Percentiles rank a stretch among this genome's conserved stretches.
phyloP scores from a whole-genome alignment of 208 protist species.

The Angomonas deanei region DNA sequence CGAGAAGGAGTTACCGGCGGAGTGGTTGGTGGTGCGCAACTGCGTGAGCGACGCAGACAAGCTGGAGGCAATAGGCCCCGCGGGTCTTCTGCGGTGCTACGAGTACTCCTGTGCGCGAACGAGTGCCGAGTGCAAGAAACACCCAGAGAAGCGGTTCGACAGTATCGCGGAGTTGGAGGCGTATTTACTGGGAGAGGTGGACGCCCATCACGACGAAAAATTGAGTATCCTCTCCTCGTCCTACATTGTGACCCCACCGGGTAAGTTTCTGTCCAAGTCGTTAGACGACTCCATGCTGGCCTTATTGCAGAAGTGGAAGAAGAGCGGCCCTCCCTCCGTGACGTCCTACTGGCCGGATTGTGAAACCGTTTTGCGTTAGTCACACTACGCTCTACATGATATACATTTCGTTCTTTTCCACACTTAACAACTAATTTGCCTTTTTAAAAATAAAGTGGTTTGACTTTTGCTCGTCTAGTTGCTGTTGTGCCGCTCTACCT shows the following conservation, averaged over 20 bases:
- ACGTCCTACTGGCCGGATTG: slow-evolving; percentile 36
- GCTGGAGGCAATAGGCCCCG: slow-evolving; percentile 69
- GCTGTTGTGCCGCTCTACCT: background rate
- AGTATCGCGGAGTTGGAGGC: slow-evolving; percentile 15
- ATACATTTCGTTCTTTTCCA: background rate
- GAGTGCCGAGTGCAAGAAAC: background rate
- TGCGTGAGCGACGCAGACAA: slow-evolving; percentile 84
- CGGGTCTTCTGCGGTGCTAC: slow-evolving; percentile 71
- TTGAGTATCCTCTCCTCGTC: slow-evolving; percentile 32
- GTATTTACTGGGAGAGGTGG: slow-evolving; percentile 41
- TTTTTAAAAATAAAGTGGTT: background rate
- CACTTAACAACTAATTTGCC: background rate
- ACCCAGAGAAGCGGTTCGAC: background rate
- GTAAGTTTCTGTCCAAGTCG: slow-evolving; percentile 47
- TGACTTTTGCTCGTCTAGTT: background rate
- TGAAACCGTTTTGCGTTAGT: slow-evolving; percentile 3
- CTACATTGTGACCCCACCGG: slow-evolving; percentile 62
- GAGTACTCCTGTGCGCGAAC: slow-evolving; percentile 36
- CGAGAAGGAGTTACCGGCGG: slow-evolving; percentile 23
- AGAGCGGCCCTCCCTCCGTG: slow-evolving; percentile 32
- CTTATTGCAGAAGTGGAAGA: slow-evolving; percentile 50
- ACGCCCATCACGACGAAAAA: slow-evolving; percentile 71
- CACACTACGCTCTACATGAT: background rate
- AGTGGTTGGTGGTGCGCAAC: slow-evolving; percentile 64
- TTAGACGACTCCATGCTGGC: slow-evolving; percentile 48